Conservation (phyloP, 176 grass and related monocot genomes). For the Thinopyrum elongatum region DNA sequence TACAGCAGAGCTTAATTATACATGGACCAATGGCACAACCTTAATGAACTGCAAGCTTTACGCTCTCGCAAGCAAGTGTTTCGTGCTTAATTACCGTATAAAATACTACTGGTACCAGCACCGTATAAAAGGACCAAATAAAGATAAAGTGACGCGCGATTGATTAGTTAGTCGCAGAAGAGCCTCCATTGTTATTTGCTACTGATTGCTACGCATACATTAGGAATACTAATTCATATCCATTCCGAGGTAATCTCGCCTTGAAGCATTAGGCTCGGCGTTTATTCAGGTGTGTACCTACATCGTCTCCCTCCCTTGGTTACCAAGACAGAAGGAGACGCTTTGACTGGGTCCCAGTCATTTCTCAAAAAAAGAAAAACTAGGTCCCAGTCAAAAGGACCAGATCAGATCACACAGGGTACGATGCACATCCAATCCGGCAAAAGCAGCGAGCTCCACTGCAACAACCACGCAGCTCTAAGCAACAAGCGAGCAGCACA, state of each 20-base stretch:
- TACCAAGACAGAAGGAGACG: conserved; percentile 38
- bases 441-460: conserved; percentile 37
- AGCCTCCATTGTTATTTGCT: neutral
- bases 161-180: neutral
- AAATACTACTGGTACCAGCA: too few relatives aligned
- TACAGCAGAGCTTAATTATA: neutral
- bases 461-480: conserved; percentile 38
- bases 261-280: conserved; percentile 39
- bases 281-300: conserved; percentile 42
- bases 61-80: neutral
- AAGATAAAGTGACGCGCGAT: neutral
- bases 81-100: neutral
- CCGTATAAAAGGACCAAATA: neutral
- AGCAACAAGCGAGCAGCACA: conserved; percentile 15
- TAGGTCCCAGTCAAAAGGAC: conserved; percentile 25
- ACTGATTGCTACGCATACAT: neutral
- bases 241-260: conserved; percentile 20
- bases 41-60: neutral
- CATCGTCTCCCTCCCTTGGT: conserved; percentile 33
- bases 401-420: conserved; percentile 29
- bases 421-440: conserved; percentile 29
- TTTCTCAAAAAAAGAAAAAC: too few relatives aligned
- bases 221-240: conserved; percentile 8
- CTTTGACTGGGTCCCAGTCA: conserved; percentile 31
- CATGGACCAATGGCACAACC: neutral